A percentile compares a stretch with the other conserved stretches of the same genome.
These are phyloP conservation scores for Melanogaster broomeanus DNA, from an alignment of 768 basidiomycete genomes.

Conservation along the genomic window DNA sequence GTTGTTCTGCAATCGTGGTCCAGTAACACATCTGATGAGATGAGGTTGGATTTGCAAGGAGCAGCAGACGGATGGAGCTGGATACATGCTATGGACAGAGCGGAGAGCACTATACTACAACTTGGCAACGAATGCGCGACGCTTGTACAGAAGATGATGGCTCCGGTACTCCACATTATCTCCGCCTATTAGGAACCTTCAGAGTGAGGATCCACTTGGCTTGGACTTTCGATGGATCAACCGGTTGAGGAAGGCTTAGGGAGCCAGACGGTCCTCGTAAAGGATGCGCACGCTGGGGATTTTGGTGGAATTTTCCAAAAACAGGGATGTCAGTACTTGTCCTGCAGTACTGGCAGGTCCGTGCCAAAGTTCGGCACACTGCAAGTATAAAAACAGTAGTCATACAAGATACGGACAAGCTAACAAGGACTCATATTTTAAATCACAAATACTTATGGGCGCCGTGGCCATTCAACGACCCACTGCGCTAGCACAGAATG, in stretches of 20 bases:
- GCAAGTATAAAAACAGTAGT: not conserved
- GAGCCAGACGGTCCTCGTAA: slow-evolving; percentile 72
- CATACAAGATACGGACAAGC: not conserved
- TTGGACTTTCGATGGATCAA: slow-evolving; percentile 56
- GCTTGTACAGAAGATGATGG: not conserved
- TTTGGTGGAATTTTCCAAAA: no score
- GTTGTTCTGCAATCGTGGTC: no score
- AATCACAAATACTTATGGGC: slow-evolving; percentile 17
- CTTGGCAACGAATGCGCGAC: no score
- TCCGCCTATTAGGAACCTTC: slow-evolving; percentile 57
- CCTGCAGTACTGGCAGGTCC: no score
- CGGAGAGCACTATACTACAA: not conserved
- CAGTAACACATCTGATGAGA: no score
- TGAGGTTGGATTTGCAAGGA: no score
- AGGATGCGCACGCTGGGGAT: slow-evolving; percentile 53
- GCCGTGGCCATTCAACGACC: slow-evolving; percentile 86
- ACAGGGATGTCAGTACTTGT: no score
- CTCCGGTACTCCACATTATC: slow-evolving; percentile 43
- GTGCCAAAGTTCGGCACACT: not conserved
- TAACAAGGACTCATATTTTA: not conserved
- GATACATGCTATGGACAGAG: slow-evolving; percentile 1
- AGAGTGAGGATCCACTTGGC: slow-evolving; percentile 71
- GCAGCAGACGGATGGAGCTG: not conserved
- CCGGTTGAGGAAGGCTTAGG: slow-evolving; percentile 62
- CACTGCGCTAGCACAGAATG: slow-evolving; percentile 73